Evolutionary conservation across 75 land plant genomes (phyloP).

Genomic region (Pinus taeda): DNA sequence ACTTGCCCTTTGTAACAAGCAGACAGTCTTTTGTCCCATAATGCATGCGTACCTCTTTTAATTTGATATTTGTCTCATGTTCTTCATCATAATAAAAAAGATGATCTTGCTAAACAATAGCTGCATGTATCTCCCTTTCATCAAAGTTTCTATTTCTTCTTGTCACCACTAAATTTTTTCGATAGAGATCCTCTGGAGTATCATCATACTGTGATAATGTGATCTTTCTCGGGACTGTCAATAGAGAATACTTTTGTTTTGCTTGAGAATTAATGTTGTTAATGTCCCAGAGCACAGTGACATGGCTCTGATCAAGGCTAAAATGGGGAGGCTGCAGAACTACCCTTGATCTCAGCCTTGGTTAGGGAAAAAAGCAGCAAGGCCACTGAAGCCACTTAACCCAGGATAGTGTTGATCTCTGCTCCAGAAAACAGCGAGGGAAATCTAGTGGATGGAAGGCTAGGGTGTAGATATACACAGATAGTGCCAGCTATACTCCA

Average conservation of each 20-base stretch:
- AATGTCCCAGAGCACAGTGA: not conserved
- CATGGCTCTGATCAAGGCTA: not conserved
- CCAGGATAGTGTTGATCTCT: too few relatives aligned
- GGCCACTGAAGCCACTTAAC: too few relatives aligned
- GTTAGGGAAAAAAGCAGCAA: too few relatives aligned
- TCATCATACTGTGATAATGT: not conserved
- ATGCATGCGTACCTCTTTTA: not conserved
- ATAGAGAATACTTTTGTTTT: not conserved
- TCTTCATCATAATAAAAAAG: not conserved
- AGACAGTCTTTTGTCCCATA: constrained; percentile 2
- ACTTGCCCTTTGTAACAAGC: not conserved
- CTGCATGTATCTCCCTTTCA: not conserved
- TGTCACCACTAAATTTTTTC: not conserved
- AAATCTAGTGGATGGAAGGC: too few relatives aligned
- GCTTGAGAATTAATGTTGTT: not conserved
- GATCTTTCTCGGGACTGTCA: not conserved
- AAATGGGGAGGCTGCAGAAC: too few relatives aligned
- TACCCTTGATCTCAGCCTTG: too few relatives aligned
- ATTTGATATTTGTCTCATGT: not conserved
- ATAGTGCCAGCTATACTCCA: too few relatives aligned
- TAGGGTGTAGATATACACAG: too few relatives aligned
- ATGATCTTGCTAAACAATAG: not conserved
- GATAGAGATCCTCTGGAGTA: not conserved
- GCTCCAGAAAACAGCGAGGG: too few relatives aligned
- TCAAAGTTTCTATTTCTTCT: not conserved